A percentile compares a stretch with the other conserved stretches of the same genome.
These are phyloP conservation scores for Globisporangium lucens DNA, from an alignment of 352 stramenopile species.

Conservation along the genomic window DNA sequence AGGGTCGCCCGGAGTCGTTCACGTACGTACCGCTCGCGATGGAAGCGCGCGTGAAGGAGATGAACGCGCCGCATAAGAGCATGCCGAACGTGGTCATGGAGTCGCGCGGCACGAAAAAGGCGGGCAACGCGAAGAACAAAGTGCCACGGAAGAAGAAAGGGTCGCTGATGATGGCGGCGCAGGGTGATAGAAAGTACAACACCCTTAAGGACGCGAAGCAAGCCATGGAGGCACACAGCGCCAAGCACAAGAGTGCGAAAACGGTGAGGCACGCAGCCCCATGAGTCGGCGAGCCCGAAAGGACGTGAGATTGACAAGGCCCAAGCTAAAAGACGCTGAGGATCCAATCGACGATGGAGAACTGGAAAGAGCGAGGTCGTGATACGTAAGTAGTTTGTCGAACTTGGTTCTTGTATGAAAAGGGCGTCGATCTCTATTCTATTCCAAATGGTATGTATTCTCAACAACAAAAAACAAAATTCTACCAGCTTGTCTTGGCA, in stretches of 20 bases:
- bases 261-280: neutral
- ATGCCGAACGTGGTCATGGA: slow-evolving; percentile 8
- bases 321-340: neutral
- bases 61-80: slow-evolving; percentile 3
- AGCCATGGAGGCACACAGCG: neutral
- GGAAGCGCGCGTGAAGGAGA: slow-evolving; percentile 1
- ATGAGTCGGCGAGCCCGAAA: neutral
- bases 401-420: neutral
- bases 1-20: neutral
- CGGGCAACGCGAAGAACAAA: neutral
- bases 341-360: neutral
- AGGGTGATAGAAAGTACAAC: neutral
- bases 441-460: neutral
- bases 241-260: neutral
- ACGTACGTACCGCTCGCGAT: neutral
- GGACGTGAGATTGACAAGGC: neutral
- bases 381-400: neutral
- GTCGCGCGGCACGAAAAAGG: slow-evolving; percentile 2
- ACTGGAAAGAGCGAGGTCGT: neutral
- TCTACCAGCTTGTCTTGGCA: neutral
- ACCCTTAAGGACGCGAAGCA: neutral
- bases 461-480: neutral
- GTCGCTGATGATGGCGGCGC: neutral
- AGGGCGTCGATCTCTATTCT: neutral
- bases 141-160: neutral